Evolutionary conservation across 208 protist genomes (phyloP).

Genomic region (Leishmania tropica): DNA sequence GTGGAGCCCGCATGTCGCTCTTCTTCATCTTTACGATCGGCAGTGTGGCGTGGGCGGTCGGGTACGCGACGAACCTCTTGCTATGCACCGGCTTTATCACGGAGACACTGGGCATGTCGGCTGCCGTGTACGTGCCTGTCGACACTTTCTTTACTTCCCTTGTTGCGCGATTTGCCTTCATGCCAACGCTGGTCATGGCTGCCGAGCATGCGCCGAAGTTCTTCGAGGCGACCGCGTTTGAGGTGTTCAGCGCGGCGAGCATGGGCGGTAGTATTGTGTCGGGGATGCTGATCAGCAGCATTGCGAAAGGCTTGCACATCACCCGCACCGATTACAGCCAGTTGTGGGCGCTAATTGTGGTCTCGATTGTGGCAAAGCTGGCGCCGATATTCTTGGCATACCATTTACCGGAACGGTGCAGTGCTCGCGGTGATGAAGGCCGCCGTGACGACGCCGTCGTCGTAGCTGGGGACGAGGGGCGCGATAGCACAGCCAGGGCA

Average conservation of each 20-base stretch:
- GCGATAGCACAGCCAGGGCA: not conserved
- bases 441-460: not conserved
- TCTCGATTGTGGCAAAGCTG: constrained; percentile 44
- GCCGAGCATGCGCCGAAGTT: constrained; percentile 55
- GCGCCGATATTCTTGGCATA: constrained; percentile 50
- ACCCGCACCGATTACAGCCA: constrained; percentile 23
- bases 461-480: not conserved
- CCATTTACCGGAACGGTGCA: constrained; percentile 35
- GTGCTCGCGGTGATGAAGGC: not conserved
- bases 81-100: constrained; percentile 49
- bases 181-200: constrained; percentile 54
- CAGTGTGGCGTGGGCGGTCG: constrained; percentile 47
- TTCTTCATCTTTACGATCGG: constrained; percentile 56
- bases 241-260: constrained; percentile 50
- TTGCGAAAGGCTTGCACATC: constrained; percentile 35
- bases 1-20: constrained; percentile 27
- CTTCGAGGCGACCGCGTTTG: constrained; percentile 51
- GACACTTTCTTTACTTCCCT: constrained; percentile 51
- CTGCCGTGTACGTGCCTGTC: constrained; percentile 38
- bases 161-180: constrained; percentile 59
- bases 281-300: constrained; percentile 31
- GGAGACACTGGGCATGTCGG: constrained; percentile 29
- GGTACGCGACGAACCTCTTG: constrained; percentile 49
- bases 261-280: constrained; percentile 45
- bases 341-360: constrained; percentile 33